Conservation (phyloP, 2,329 filamentous ascomycete genomes). For the Epichloe sibirici region DNA sequence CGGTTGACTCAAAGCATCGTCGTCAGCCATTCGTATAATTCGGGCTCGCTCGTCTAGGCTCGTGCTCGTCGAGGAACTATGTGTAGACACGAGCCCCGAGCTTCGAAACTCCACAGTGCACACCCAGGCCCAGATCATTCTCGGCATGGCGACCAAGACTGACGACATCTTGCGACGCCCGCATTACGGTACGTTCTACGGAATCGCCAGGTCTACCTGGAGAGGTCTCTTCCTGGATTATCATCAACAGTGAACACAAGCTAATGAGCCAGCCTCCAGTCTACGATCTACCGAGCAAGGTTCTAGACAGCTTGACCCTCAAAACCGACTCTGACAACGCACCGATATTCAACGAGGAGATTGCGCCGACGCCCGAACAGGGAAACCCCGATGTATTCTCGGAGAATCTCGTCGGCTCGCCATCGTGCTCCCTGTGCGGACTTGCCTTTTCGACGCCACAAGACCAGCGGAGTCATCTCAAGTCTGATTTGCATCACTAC, state of each 20-base stretch:
- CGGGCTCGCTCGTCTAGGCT: no score
- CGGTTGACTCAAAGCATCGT: neutral
- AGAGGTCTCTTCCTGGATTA: neutral
- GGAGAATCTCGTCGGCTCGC: conserved; percentile 43
- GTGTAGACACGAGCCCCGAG: neutral
- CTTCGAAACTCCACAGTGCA: no score
- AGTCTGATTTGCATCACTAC: conserved; percentile 86
- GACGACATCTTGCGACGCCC: conserved; percentile 38
- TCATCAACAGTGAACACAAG: neutral
- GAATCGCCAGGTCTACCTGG: neutral
- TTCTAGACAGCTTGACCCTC: conserved; percentile 54
- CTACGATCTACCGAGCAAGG: conserved; percentile 68
- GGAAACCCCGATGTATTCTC: conserved; percentile 14
- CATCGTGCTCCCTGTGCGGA: conserved; percentile 70
- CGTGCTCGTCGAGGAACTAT: no score
- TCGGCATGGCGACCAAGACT: conserved; percentile 7
- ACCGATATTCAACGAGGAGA: conserved; percentile 10
- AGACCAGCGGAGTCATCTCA: conserved; percentile 76
- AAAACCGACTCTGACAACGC: conserved; percentile 21
- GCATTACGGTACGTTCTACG: conserved; percentile 33
- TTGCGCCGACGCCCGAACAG: conserved; percentile 12
- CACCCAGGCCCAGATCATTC: neutral
- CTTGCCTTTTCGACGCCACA: conserved; percentile 58
- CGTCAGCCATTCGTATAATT: no score
- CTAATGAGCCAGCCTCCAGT: conserved; percentile 35